Conservation (phyloP, 1,284 basidiomycete genomes). For the Anthracocystis walkeri region DNA sequence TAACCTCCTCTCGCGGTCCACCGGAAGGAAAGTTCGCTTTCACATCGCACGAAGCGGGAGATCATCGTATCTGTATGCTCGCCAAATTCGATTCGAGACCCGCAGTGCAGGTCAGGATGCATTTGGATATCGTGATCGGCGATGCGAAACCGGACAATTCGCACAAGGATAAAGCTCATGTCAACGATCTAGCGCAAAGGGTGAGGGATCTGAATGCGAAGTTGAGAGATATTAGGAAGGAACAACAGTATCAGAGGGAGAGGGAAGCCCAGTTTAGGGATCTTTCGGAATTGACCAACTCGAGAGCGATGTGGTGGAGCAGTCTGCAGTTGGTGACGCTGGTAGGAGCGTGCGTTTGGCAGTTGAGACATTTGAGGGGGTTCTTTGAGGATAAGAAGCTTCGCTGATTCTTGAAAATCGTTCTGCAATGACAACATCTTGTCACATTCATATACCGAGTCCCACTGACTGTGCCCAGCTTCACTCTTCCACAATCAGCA, state of each 20-base stretch:
- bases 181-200: constrained; percentile 85
- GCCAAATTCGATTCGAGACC: constrained; percentile 75
- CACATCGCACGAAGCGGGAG: constrained; percentile 93
- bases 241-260: constrained; percentile 98
- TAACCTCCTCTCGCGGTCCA: constrained; percentile 86
- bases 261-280: constrained; percentile 88
- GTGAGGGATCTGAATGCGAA: constrained; percentile 92
- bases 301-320: constrained; percentile 92
- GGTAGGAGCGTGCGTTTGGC: constrained; percentile 88
- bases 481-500: no score
- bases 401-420: constrained; percentile 31
- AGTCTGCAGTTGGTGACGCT: constrained; percentile 86
- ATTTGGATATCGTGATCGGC: constrained; percentile 93
- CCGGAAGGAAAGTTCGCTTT: constrained; percentile 94
- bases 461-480: no score
- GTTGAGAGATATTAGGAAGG: constrained; percentile 89
- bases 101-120: constrained; percentile 89
- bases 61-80: constrained; percentile 94
- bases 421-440: background rate
- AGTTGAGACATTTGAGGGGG: constrained; percentile 81
- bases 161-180: constrained; percentile 73
- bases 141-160: constrained; percentile 79
- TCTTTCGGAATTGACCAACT: constrained; percentile 88
- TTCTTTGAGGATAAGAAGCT: constrained; percentile 69
- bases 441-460: no score